Evolutionary conservation across 805 yeast genomes (phyloP), one percentile per base, ranked within the genome.

Genomic region (Wickerhamiella cacticola): DNA sequence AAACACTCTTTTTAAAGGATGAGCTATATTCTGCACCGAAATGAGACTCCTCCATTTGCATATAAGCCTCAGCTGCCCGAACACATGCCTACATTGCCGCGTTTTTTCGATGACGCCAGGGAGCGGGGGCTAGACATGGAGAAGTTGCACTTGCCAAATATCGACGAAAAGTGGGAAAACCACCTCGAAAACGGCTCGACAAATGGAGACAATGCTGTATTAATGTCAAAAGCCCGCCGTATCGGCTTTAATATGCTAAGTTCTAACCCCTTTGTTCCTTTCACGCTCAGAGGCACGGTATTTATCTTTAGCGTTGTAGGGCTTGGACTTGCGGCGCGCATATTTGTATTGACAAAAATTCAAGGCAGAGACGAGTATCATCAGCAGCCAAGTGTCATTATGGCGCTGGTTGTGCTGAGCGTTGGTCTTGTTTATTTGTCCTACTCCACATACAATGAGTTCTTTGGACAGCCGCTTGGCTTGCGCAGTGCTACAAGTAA

Each of bases 381-480:
- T 15, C 52, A 50, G 31, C 48, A 41, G 58, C 82, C 98, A 15
- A 80, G 95, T 56, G 84, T 97, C 0, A 79, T 88, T 40, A 86
- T 92, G 94, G 92, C 96, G 3, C 74, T 92, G 2, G 78, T 78
- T 46, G 94, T 89, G 3, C 89, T 87, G 58, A 68, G 85, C 24
- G 69, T 79, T 52, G 95, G 95, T 2, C 65, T 85, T 22, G 73
- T 77, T 0, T 92, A 92, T 60, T 72, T 87, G 48, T 65, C 79
- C 3, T 87, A 84, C 63, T 84, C 89, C 61, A 78, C 95, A 2
- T 79, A 78, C 58, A 97, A 92, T 63, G 98, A 92, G 63, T 89
- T 85, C 63, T 74, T 80, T 21, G 94, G 96, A 12, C 82, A 85
- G 60, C 98, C 97, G 0, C 63, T 92, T 43, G 98, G 98, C 0